Conservation (phyloP, 1,284 basidiomycete species). For the Tausonia pullulans region DNA sequence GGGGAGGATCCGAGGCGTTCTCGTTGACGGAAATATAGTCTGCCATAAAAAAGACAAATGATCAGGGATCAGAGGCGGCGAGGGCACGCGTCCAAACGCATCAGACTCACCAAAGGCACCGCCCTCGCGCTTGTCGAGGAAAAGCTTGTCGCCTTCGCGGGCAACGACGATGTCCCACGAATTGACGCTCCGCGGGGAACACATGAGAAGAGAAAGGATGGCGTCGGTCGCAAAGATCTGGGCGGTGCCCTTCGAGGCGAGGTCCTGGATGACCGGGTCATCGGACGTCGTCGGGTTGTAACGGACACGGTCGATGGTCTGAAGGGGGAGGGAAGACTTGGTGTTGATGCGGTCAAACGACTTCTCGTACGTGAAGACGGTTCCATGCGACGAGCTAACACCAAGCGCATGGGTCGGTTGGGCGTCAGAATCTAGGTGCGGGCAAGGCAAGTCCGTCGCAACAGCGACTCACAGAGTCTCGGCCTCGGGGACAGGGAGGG, state of each 20-base stretch:
- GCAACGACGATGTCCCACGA: constrained; percentile 98
- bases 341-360: constrained; percentile 91
- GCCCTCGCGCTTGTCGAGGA: constrained; percentile 96
- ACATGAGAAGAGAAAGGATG: constrained; percentile 94
- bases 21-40: constrained; percentile 97
- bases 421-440: constrained; percentile 13
- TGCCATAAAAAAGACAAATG: constrained; percentile 3
- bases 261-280: constrained; percentile 87
- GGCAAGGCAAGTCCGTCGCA: neutral
- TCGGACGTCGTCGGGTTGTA: constrained; percentile 97
- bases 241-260: constrained; percentile 64
- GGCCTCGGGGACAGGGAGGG: constrained; percentile 81
- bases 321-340: constrained; percentile 78
- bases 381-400: constrained; percentile 70
- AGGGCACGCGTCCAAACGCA: neutral
- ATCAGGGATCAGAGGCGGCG: neutral
- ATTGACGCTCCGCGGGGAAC: constrained; percentile 85
- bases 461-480: constrained; percentile 60
- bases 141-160: constrained; percentile 84
- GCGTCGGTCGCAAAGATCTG: constrained; percentile 90
- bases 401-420: neutral
- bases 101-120: constrained; percentile 61
- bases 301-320: constrained; percentile 86
- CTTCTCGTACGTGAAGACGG: constrained; percentile 88
- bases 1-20: constrained; percentile 90